phyloP scores from a whole-genome alignment of 2,329 filamentous ascomycete genomes.

The Emericellopsis cladophorae region DNA sequence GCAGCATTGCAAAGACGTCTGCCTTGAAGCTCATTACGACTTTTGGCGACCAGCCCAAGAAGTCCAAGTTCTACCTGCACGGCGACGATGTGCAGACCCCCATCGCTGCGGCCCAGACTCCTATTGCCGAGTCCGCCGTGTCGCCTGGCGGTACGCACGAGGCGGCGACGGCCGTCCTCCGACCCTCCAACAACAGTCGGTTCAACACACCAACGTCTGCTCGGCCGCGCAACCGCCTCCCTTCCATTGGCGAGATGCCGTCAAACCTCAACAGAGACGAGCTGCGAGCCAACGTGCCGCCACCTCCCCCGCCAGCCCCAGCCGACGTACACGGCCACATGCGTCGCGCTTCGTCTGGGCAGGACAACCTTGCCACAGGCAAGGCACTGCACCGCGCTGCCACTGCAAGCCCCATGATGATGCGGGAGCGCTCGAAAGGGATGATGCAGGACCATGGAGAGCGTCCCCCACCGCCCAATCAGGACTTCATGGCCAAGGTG shows the following conservation, averaged over 20 bases:
- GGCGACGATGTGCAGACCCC: slow-evolving; percentile 55
- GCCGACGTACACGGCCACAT: slow-evolving; percentile 13
- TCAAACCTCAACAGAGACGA: slow-evolving; percentile 15
- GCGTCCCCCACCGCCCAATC: slow-evolving; percentile 47
- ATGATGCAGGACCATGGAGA: slow-evolving; percentile 7
- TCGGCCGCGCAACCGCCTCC: slow-evolving; percentile 48
- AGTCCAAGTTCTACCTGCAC: slow-evolving; percentile 50
- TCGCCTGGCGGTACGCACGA: slow-evolving; percentile 49
- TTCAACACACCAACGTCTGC: slow-evolving; percentile 60
- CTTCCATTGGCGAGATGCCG: slow-evolving; percentile 58
- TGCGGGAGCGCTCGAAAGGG: slow-evolving; percentile 10
- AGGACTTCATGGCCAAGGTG: slow-evolving; percentile 52
- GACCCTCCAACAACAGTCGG: slow-evolving; percentile 53
- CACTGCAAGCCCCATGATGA: slow-evolving; percentile 56
- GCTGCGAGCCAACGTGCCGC: neutral
- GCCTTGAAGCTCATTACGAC: slow-evolving; percentile 85
- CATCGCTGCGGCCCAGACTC: slow-evolving; percentile 72
- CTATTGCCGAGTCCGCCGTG: slow-evolving; percentile 65
- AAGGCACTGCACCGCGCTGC: slow-evolving; percentile 48
- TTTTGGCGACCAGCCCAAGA: slow-evolving; percentile 54
- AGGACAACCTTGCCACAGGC: slow-evolving; percentile 27
- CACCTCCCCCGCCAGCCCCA: slow-evolving; percentile 1
- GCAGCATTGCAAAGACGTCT: slow-evolving; percentile 64
- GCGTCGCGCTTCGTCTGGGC: slow-evolving; percentile 24
- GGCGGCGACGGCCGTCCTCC: slow-evolving; percentile 52